Percentiles rank a stretch among this genome's conserved stretches.
These are phyloP conservation scores for Colletotrichum sp. DNA, from an alignment of 2,329 filamentous ascomycete genomes.

Conservation along the genomic window DNA sequence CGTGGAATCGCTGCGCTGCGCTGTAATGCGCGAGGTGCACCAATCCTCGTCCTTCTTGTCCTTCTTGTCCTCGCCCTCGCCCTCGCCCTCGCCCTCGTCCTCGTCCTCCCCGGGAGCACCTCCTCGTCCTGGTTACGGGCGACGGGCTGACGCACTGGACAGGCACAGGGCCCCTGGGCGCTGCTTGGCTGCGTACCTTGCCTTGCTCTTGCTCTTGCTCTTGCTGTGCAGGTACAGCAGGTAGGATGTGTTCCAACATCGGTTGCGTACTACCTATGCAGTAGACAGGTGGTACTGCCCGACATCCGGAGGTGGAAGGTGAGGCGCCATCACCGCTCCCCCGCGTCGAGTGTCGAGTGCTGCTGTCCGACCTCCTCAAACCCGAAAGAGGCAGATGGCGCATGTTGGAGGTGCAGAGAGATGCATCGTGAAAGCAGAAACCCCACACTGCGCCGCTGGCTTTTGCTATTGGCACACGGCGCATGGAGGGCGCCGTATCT, in stretches of 20 bases:
- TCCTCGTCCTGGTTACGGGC: neutral
- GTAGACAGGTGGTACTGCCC: neutral
- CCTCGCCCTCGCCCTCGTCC: neutral
- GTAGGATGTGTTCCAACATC: neutral
- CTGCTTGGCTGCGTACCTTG: neutral
- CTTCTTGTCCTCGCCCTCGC: neutral
- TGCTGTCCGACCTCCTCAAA: neutral
- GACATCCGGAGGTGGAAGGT: neutral
- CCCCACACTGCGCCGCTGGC: neutral
- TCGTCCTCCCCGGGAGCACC: neutral
- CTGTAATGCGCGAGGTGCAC: neutral
- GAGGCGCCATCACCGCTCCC: neutral
- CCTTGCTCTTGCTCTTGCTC: neutral
- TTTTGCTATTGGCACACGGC: neutral
- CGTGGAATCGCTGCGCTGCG: conserved; percentile 15
- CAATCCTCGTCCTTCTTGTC: neutral
- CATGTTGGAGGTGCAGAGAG: neutral
- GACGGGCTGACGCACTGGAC: neutral
- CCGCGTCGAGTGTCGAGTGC: neutral
- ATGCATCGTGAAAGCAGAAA: neutral
- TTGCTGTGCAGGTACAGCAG: neutral
- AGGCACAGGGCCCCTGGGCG: neutral
- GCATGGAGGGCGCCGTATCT: conserved; percentile 1
- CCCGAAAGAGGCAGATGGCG: neutral
- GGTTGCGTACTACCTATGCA: neutral